phyloP scores from a whole-genome alignment of 768 basidiomycete genomes.

The Xerocomellus dryophilus region DNA sequence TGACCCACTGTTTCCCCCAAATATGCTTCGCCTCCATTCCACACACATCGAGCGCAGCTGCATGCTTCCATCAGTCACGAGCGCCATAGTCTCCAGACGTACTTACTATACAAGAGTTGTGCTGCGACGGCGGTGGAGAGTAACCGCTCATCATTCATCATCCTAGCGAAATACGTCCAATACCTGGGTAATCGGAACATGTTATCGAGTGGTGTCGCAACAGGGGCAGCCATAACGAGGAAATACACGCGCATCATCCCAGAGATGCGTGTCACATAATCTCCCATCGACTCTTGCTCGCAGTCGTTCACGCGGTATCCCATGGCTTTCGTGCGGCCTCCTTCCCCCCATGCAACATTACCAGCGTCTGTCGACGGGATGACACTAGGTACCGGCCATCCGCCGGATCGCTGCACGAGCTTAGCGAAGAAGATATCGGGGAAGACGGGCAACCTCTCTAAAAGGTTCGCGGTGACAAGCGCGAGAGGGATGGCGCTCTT shows the following conservation, averaged over 20 bases:
- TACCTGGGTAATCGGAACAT: slow-evolving; percentile 61
- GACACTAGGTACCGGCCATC: slow-evolving; percentile 76
- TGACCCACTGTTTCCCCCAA: slow-evolving; percentile 81
- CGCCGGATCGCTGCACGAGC: slow-evolving; percentile 82
- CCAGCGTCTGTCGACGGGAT: slow-evolving; percentile 55
- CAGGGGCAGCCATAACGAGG: slow-evolving; percentile 49
- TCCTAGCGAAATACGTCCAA: slow-evolving; percentile 72
- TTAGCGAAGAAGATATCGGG: slow-evolving; percentile 78
- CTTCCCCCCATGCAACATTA: slow-evolving; percentile 43
- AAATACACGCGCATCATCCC: slow-evolving; percentile 90
- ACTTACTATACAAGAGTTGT: slow-evolving; percentile 62
- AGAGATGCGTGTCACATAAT: slow-evolving; percentile 64
- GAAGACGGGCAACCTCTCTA: slow-evolving; percentile 57
- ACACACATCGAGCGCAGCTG: slow-evolving; percentile 71
- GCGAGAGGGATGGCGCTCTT: slow-evolving; percentile 83
- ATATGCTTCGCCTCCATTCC: slow-evolving; percentile 56
- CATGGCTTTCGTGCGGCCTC: slow-evolving; percentile 46
- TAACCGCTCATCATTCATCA: slow-evolving; percentile 50
- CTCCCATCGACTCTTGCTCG: slow-evolving; percentile 53
- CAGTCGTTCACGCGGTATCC: slow-evolving; percentile 49
- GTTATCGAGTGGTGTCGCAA: slow-evolving; percentile 37
- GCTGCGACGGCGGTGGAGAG: slow-evolving; percentile 59
- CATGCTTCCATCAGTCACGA: slow-evolving; percentile 12
- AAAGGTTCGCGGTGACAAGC: slow-evolving; percentile 62
- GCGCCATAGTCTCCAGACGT: not conserved